Evolutionary conservation across 1,139 yeast species (phyloP), one percentile per base, ranked within the genome.

Genomic region (Yamadazyma diddensiae): DNA sequence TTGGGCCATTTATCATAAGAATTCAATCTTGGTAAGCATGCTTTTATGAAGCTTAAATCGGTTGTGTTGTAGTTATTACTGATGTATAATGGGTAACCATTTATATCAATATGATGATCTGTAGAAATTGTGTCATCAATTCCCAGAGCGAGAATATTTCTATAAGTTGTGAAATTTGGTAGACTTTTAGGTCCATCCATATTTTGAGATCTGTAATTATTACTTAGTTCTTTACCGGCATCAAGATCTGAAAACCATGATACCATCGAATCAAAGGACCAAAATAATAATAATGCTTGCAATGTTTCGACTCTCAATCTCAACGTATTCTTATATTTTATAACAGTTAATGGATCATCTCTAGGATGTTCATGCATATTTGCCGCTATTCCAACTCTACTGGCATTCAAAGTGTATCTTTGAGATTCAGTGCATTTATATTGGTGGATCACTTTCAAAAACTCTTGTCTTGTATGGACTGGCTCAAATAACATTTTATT

Each of bases 401-500:
- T 39, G 37, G 60, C 48, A 30, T 55, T 50, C 32, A 67, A 53
- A 3, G 73, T 65, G 42, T 50, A 61, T 9, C 57, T 44, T 22
- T 54, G 49, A 17, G 58, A 9, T 22, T 56, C 47, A 4, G 33
- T 33, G 3, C 69, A 65, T 16, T 54, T 47, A 42, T 53, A 52
- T 30, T 62, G 49, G 10, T 7, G 21, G n/a, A 11, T 16, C 30
- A 27, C 5, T 11, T 26, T 18, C 3, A 26, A 13, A 20, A 36
- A 36, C 13, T 22, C 13, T 9, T 8, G 8, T 15, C 27, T 24
- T 21, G 28, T 17, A 7, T 17, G 15, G 8, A 53, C 52, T 15
- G 73, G 72, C 44, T 69, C 74, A 33, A 69, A 62, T 6, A 69
- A 50, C 38, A 65, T 42, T 23, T 41, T 41, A 41, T 68, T 68